These are phyloP conservation scores for Rhododendron molle DNA, from an alignment of 148 eudicot species.

Conservation along the genomic window DNA sequence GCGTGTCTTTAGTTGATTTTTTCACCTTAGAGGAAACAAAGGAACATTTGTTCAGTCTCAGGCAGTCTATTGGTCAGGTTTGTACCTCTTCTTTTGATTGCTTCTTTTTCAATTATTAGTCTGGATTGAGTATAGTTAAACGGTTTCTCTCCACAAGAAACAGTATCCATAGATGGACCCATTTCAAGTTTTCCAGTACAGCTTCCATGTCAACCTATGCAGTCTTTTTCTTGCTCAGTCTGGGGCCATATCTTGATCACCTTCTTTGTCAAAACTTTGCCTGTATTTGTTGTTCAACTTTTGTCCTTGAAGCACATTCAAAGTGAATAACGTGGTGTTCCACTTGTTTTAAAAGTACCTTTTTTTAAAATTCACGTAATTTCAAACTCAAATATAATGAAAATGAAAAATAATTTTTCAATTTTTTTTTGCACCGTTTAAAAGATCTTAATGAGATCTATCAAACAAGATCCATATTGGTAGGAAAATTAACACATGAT, in stretches of 20 bases:
- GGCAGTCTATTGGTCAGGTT: slow-evolving; percentile 49
- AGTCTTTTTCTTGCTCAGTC: neutral
- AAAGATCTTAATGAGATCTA: too few species aligned
- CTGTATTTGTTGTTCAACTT: neutral
- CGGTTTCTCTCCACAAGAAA: neutral
- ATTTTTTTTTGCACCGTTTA: too few species aligned
- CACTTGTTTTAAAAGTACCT: too few species aligned
- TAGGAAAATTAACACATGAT: too few species aligned
- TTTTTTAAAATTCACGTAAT: too few species aligned
- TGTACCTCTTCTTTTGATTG: slow-evolving; percentile 8
- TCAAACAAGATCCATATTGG: too few species aligned
- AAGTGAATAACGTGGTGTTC: too few species aligned
- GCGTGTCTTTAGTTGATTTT: slow-evolving; percentile 62
- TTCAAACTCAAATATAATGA: too few species aligned
- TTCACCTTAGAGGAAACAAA: slow-evolving; percentile 55
- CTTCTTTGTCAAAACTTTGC: neutral
- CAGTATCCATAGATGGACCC: neutral
- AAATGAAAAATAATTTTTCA: too few species aligned
- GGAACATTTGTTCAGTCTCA: slow-evolving; percentile 60
- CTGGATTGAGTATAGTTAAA: neutral
- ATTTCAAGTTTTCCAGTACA: neutral
- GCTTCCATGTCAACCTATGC: neutral
- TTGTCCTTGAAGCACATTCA: slow-evolving; percentile 1
- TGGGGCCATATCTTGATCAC: neutral
- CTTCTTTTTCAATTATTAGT: neutral